These are phyloP conservation scores for Caloboletus firmus DNA, from an alignment of 1,284 basidiomycete species.

Conservation along the genomic window DNA sequence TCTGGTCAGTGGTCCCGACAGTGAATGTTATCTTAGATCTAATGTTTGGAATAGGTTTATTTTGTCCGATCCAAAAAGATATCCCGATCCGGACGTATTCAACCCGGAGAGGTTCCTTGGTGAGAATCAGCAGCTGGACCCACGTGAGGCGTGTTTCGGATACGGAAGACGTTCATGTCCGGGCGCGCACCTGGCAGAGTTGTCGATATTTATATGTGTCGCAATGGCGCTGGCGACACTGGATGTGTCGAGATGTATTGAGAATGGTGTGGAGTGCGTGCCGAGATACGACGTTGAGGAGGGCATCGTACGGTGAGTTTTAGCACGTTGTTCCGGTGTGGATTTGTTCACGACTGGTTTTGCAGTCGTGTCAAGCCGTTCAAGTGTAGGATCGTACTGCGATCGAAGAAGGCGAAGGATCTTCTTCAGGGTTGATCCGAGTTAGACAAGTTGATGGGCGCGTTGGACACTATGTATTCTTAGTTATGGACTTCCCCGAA, in stretches of 20 bases:
- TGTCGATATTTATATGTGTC: constrained; percentile 16
- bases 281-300: constrained; percentile 12
- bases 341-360: not conserved
- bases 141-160: constrained; percentile 16
- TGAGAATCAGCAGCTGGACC: constrained; percentile 8
- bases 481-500: too few relatives aligned
- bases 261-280: constrained; percentile 6
- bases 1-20: constrained; percentile 19
- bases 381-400: constrained; percentile 12
- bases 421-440: constrained; percentile 4
- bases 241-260: constrained; percentile 10
- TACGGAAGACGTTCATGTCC: constrained; percentile 19
- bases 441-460: too few relatives aligned
- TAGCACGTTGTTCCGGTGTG: too few relatives aligned
- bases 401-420: constrained; percentile 5
- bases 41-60: constrained; percentile 5
- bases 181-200: constrained; percentile 12
- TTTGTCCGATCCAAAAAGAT: constrained; percentile 11
- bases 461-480: too few relatives aligned
- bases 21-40: not conserved
- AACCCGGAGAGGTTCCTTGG: constrained; percentile 20
- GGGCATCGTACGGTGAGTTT: constrained; percentile 3
- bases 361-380: constrained; percentile 18
- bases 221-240: constrained; percentile 19
- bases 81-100: constrained; percentile 15